Conservation (phyloP, 1,139 yeast species). For the Taphrina flavorubra region DNA sequence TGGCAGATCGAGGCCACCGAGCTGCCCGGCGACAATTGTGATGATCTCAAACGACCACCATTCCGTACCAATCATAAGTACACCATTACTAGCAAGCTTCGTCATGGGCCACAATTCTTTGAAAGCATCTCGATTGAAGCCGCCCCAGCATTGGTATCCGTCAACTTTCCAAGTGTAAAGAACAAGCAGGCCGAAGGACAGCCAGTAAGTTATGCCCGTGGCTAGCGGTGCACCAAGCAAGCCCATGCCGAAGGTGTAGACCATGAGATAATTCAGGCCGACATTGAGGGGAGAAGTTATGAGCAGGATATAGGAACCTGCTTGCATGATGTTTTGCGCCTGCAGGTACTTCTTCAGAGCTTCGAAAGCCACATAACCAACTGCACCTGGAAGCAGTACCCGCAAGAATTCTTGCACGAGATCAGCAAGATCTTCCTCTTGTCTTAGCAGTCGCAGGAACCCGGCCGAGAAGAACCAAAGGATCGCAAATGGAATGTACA, state of each 20-base stretch:
- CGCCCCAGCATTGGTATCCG: conserved; percentile 78
- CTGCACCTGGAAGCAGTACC: conserved; percentile 74
- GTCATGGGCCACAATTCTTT: conserved; percentile 56
- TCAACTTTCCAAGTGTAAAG: conserved; percentile 62
- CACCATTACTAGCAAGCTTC: conserved; percentile 78
- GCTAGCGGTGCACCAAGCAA: conserved; percentile 73
- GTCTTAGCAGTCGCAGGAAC: conserved; percentile 49
- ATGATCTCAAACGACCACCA: conserved; percentile 82
- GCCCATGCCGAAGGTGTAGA: conserved; percentile 64
- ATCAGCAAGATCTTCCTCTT: conserved; percentile 61
- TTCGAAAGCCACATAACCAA: conserved; percentile 84
- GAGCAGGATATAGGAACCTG: conserved; percentile 78
- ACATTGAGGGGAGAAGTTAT: conserved; percentile 82
- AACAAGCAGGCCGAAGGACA: conserved; percentile 61
- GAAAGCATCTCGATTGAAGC: conserved; percentile 59
- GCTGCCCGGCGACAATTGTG: conserved; percentile 72
- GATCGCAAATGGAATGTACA: conserved; percentile 57
- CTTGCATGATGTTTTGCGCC: conserved; percentile 91
- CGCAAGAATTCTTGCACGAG: conserved; percentile 71
- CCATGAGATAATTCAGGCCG: conserved; percentile 71
- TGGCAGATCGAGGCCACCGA: conserved; percentile 82
- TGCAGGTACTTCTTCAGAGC: conserved; percentile 81
- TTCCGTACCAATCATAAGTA: conserved; percentile 83
- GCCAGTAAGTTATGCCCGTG: conserved; percentile 67
- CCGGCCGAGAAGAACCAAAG: conserved; percentile 57